Evolutionary conservation across 306 rosid genomes (phyloP), one percentile per base, ranked within the genome.

Genomic region (Gillenia trifoliata): DNA sequence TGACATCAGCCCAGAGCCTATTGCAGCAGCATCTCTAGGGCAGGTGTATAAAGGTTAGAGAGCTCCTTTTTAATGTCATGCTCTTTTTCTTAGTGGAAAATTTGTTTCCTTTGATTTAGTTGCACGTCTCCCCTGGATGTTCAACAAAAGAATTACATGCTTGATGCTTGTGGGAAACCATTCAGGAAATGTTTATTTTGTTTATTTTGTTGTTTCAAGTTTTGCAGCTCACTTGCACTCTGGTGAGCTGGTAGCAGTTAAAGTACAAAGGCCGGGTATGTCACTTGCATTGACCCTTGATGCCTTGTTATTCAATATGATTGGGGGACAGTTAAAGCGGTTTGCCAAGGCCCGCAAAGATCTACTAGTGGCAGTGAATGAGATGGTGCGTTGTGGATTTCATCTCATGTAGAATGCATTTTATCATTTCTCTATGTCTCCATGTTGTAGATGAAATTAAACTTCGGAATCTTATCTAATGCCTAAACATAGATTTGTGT

Each of bases 181-280:
- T 78, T 84, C 77, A 78, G 74, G 75, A 81, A 76, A 84, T 86
- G 78, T 84, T 80, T 80, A 75, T 83, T 81, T 86, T 86, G 82
- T 77, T 86, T 82, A 16, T 33, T 64, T 64, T 64, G 15, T 64
- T 64, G 45, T 20, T 86, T 91, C 89, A 94, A 94, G 97, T 88
- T 77, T 90, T 88, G 89, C 99, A 94, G 99, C 97, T 89, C 97
- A 92, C 79, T 82, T 94, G 95, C 95, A 78, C 72, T 83, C 96
- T 61, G 99, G 99, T 79, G 99, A 94, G 83, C 88, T 90, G 76
- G 97, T 92, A 77, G 99, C 97, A 19, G 97, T 92, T 77, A 94
- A 94, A 79, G 97, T 94, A 19, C 99, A 94, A 88, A 87, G 99
- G 84, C 97, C 97, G 49, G 99, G 99, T 62, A 92, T 94, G 97